phyloP scores from a whole-genome alignment of 108 stramenopile genomes.

The Skeletonema costatum region DNA sequence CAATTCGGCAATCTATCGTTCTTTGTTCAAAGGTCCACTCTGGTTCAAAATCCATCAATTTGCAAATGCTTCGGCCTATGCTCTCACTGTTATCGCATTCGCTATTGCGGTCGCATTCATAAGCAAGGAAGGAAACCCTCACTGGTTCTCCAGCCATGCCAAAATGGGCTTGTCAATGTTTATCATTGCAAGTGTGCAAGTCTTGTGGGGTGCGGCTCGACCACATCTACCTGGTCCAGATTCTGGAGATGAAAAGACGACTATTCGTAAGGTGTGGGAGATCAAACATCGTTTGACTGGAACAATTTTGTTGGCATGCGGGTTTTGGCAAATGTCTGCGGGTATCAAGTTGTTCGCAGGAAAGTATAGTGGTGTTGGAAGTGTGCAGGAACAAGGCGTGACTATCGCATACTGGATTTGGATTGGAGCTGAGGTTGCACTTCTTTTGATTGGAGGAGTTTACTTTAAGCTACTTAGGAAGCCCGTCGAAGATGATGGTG shows the following conservation, averaged over 20 bases:
- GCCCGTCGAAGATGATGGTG: not conserved
- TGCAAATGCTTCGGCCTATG: not conserved
- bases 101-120: not conserved
- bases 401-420: constrained; percentile 36
- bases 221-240: constrained; percentile 40
- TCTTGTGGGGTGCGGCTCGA: constrained; percentile 34
- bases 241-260: constrained; percentile 27
- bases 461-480: constrained; percentile 8
- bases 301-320: constrained; percentile 14
- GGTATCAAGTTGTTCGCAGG: constrained; percentile 25
- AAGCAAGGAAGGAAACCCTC: constrained; percentile 13
- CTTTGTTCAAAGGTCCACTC: not conserved
- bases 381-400: constrained; percentile 5
- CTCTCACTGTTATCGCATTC: not conserved
- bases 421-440: constrained; percentile 22
- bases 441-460: constrained; percentile 3
- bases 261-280: constrained; percentile 29
- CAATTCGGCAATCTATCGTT: constrained; percentile 11
- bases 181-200: constrained; percentile 41
- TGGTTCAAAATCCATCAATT: not conserved
- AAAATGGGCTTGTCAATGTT: constrained; percentile 47
- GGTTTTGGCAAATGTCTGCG: constrained; percentile 42
- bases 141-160: constrained; percentile 32
- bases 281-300: constrained; percentile 27
- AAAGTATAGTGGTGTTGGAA: constrained; percentile 18